Percentiles rank a stretch among this genome's conserved stretches.
phyloP scores from a whole-genome alignment of 345 rosid genomes.

The Limnanthes douglasii region DNA sequence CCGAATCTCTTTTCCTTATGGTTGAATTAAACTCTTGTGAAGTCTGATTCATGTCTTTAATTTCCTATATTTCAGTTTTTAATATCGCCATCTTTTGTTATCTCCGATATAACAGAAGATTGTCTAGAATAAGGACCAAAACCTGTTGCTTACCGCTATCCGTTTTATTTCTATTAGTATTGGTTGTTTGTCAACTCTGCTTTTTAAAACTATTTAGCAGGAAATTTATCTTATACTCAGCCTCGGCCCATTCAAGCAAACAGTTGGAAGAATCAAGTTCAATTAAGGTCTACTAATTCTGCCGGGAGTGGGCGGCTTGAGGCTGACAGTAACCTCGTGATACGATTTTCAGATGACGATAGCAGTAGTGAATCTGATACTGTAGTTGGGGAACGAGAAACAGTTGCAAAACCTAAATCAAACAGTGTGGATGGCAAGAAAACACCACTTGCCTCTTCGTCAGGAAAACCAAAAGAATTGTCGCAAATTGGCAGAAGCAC shows the following conservation, averaged over 20 bases:
- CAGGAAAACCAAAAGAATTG: slow-evolving; percentile 16
- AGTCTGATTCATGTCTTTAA: neutral
- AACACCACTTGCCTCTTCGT: slow-evolving; percentile 16
- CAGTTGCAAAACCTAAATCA: slow-evolving; percentile 17
- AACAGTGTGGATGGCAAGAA: slow-evolving; percentile 12
- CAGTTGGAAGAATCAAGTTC: slow-evolving; percentile 25
- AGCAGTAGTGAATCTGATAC: slow-evolving; percentile 69
- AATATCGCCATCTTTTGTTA: too few relatives aligned
- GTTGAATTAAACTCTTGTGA: neutral
- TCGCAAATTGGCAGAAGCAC: slow-evolving; percentile 16
- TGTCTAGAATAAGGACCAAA: too few relatives aligned
- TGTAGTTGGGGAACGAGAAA: slow-evolving; percentile 10
- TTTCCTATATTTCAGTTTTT: too few relatives aligned
- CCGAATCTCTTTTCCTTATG: neutral
- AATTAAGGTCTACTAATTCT: slow-evolving; percentile 18
- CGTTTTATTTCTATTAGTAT: neutral
- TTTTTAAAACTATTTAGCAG: slow-evolving; percentile 15
- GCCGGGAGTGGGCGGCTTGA: slow-evolving; percentile 26
- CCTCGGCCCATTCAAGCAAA: slow-evolving; percentile 22
- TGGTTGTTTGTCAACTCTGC: slow-evolving; percentile 25
- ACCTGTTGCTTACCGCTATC: slow-evolving; percentile 2
- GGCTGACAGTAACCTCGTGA: slow-evolving; percentile 49
- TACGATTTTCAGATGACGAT: slow-evolving; percentile 80
- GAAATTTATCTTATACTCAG: slow-evolving; percentile 9
- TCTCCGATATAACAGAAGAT: too few relatives aligned